These are phyloP conservation scores for Sporothrix mexicana DNA, from an alignment of 2,329 filamentous ascomycete species.

Conservation along the genomic window DNA sequence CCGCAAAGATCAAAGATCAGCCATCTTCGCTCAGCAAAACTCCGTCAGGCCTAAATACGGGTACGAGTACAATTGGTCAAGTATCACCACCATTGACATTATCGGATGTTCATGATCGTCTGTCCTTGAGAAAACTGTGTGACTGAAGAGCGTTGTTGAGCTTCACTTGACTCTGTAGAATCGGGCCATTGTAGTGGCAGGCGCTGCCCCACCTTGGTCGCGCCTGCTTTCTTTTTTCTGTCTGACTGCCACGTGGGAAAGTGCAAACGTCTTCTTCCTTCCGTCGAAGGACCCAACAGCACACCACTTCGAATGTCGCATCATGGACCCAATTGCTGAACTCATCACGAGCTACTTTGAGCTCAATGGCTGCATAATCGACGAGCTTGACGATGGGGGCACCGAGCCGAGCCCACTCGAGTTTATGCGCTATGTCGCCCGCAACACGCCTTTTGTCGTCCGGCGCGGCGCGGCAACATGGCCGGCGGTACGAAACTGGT, in stretches of 20 bases:
- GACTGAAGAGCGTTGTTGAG: neutral
- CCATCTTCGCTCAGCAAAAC: neutral
- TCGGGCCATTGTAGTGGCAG: neutral
- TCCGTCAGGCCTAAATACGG: neutral
- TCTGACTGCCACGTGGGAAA: constrained; percentile 8
- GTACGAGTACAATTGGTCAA: neutral
- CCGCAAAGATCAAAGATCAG: neutral
- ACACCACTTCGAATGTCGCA: neutral
- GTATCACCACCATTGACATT: neutral
- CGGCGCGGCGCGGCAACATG: constrained; percentile 66
- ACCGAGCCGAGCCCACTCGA: constrained; percentile 73
- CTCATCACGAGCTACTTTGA: constrained; percentile 75
- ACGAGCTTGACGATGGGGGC: constrained; percentile 58
- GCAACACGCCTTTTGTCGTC: constrained; percentile 77
- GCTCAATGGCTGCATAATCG: constrained; percentile 66
- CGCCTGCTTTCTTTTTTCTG: constrained; percentile 15
- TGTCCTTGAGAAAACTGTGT: neutral
- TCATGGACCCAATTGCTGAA: constrained; percentile 53
- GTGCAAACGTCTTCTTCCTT: neutral
- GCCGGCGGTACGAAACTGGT: constrained; percentile 69
- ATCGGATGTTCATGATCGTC: neutral
- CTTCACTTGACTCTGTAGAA: neutral
- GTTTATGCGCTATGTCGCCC: constrained; percentile 77
- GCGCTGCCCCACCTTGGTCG: constrained; percentile 1
- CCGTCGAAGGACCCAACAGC: neutral